Evolutionary conservation across 208 protist species (phyloP), one percentile per base, ranked within the genome.

Genomic region (Wallacemonas sp.): DNA sequence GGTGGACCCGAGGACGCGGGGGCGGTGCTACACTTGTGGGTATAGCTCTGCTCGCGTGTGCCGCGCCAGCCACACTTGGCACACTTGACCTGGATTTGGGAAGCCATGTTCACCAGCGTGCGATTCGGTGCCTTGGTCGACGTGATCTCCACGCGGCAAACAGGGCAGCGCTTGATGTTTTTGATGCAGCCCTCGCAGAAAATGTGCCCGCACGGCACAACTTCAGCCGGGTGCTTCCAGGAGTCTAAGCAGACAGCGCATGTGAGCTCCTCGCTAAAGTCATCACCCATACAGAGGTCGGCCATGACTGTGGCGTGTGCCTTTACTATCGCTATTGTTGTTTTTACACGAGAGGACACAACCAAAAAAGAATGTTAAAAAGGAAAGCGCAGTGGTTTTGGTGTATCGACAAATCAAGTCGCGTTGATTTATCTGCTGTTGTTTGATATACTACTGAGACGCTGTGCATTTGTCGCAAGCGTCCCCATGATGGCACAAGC

Each of bases 241-340:
- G 82, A 84, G 69, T 93, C 87, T 3, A 91, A 61, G 64, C 87
- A 93, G 12, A 93, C 63, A 5, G 79, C 77, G 46, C 87, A 93
- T 23, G 72, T 74, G 45, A 93, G 65, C 70, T 90, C 87, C 65
- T 93, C 84, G 54, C 70, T 79, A 49, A 82, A 93, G 50, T 81
- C 68, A 12, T 84, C 67, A 36, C 81, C 82, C 55, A 68, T 54
- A 65, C 75, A 86, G 10, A 72, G 14, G 26, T 63, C 61, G 1
- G 65, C 50, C 65, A 87, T 77, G n/a, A n/a, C n/a, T n/a, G n/a
- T n/a, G n/a, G n/a, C n/a, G n/a, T n/a, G n/a, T 44, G 36, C 36
- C 36, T 41, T 41, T 14, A 41, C 11, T n/a, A 57, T 22, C 49
- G 49, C 26, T 22, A 18, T 50, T 50, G 20, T 11, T 50, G 45